Evolutionary conservation across 2,329 filamentous ascomycete species (phyloP).

Genomic region (Microthyrium microscopicum): DNA sequence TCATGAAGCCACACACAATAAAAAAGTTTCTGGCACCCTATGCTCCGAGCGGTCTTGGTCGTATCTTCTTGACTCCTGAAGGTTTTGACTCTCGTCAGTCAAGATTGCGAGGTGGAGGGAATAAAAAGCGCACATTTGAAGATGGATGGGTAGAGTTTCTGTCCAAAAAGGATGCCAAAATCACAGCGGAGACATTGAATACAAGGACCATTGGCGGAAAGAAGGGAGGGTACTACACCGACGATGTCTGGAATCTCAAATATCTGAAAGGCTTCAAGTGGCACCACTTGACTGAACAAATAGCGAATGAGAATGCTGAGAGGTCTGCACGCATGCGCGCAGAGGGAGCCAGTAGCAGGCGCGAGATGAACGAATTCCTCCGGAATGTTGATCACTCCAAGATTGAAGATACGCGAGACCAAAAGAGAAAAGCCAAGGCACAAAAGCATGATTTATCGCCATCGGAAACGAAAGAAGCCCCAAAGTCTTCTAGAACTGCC

Average conservation of each 20-base stretch:
- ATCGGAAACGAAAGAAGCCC: too few relatives aligned
- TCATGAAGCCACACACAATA: conserved; percentile 71
- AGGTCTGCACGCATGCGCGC: conserved; percentile 57
- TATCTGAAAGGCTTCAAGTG: conserved; percentile 79
- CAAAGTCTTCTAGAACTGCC: too few relatives aligned
- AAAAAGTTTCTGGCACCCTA: conserved; percentile 59
- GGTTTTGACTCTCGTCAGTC: conserved; percentile 48
- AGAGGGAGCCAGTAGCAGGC: conserved; percentile 58
- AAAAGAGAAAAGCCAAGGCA: conserved; percentile 38
- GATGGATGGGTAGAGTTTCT: conserved; percentile 81
- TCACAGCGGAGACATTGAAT: conserved; percentile 61
- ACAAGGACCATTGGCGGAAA: conserved; percentile 66
- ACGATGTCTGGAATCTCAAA: conserved; percentile 72
- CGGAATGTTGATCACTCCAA: conserved; percentile 65
- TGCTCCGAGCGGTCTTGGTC: conserved; percentile 47
- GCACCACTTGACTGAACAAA: conserved; percentile 55
- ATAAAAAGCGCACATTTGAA: conserved; percentile 66
- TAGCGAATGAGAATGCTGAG: conserved; percentile 67
- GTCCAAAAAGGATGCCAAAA: conserved; percentile 59
- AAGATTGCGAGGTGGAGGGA: conserved; percentile 56
- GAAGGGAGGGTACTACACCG: conserved; percentile 68
- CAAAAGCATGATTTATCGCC: too few relatives aligned
- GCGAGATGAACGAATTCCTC: conserved; percentile 69
- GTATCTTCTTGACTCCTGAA: conserved; percentile 66
- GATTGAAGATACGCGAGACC: conserved; percentile 55